Evolutionary conservation across 1,284 basidiomycete species (phyloP).

Genomic region (Moesziomyces sp.): DNA sequence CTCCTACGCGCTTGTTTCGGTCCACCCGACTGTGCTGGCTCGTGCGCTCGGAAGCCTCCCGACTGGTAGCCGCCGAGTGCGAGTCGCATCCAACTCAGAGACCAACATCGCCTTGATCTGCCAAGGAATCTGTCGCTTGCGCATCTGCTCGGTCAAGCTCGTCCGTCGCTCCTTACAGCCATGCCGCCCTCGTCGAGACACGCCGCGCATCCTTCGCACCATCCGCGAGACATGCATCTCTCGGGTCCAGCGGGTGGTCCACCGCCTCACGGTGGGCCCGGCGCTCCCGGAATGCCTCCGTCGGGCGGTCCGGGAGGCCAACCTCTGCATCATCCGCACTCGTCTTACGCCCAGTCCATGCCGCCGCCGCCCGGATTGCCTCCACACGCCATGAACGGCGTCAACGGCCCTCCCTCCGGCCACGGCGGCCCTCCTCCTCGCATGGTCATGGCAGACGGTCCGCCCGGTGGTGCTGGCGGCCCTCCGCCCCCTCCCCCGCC

Average conservation of each 20-base stretch:
- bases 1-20: too few species aligned
- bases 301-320: constrained; percentile 23
- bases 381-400: constrained; percentile 45
- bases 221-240: constrained; percentile 34
- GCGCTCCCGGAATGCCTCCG: constrained; percentile 29
- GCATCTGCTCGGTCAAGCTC: too few species aligned
- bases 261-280: constrained; percentile 32
- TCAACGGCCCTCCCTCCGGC: constrained; percentile 29
- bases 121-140: too few species aligned
- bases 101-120: too few species aligned
- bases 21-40: too few species aligned
- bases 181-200: constrained; percentile 48
- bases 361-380: constrained; percentile 43
- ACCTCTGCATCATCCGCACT: constrained; percentile 47
- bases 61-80: too few species aligned
- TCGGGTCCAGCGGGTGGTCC: constrained; percentile 29
- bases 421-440: constrained; percentile 35
- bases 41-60: too few species aligned
- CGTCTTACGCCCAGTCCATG: constrained; percentile 46
- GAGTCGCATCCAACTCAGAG: too few species aligned
- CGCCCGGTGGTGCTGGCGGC: constrained; percentile 27
- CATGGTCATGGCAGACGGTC: constrained; percentile 43
- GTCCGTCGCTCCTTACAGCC: neutral
- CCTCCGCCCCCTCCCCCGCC: constrained; percentile 37
- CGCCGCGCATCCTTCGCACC: constrained; percentile 39